Percentiles rank a stretch among this genome's conserved stretches.
Conservation (phyloP, 2,329 filamentous ascomycete species). For the Cyphellophora attinorum region DNA sequence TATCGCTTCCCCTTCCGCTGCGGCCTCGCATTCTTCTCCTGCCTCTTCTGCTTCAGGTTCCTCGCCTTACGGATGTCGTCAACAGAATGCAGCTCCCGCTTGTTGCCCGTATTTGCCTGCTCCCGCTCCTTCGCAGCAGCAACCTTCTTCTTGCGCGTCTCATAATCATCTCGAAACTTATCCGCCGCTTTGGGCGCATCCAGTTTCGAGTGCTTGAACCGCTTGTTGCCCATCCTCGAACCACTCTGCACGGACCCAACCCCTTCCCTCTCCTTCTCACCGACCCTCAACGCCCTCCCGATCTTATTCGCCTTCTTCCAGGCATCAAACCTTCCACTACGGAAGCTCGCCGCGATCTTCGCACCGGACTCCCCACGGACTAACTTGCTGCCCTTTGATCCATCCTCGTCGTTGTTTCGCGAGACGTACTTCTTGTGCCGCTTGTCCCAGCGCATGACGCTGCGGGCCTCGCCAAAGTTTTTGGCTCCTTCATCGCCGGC, state of each 20-base stretch:
- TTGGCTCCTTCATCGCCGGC: slow-evolving; percentile 76
- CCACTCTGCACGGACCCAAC: slow-evolving; percentile 10
- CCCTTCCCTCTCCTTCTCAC: slow-evolving; percentile 60
- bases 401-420: slow-evolving; percentile 87
- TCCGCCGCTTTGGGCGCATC: slow-evolving; percentile 88
- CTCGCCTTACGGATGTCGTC: slow-evolving; percentile 80
- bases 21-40: slow-evolving; percentile 82
- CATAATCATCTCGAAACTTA: slow-evolving; percentile 82
- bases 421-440: slow-evolving; percentile 92
- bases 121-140: slow-evolving; percentile 70
- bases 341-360: slow-evolving; percentile 91
- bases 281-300: slow-evolving; percentile 66
- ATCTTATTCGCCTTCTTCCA: slow-evolving; percentile 86
- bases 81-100: slow-evolving; percentile 47
- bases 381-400: slow-evolving; percentile 62
- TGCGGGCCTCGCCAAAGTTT: slow-evolving; percentile 67
- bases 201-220: slow-evolving; percentile 79
- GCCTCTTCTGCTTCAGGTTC: slow-evolving; percentile 63
- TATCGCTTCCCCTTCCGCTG: slow-evolving; percentile 7
- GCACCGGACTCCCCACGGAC: slow-evolving; percentile 84
- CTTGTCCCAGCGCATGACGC: slow-evolving; percentile 89
- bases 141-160: slow-evolving; percentile 81
- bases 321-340: slow-evolving; percentile 82
- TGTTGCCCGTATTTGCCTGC: slow-evolving; percentile 13
- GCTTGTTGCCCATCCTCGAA: slow-evolving; percentile 24